These are phyloP conservation scores for Boletellus sp. DNA, from an alignment of 768 basidiomycete species.

Conservation along the genomic window DNA sequence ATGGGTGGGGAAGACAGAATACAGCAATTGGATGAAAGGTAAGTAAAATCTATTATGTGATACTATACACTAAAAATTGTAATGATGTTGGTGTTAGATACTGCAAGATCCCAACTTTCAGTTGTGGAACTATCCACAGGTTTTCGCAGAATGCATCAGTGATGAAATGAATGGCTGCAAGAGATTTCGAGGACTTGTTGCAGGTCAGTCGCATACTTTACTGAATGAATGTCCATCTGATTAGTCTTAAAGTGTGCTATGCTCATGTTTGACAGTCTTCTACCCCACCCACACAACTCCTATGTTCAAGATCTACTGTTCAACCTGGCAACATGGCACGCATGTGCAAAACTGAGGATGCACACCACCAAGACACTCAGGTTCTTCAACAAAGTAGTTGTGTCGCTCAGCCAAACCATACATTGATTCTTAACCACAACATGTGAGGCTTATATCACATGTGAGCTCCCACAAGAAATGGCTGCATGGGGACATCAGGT, in stretches of 20 bases:
- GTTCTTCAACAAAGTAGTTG: slow-evolving; percentile 19
- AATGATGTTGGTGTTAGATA: too few species aligned
- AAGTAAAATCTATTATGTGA: too few species aligned
- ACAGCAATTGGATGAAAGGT: too few species aligned
- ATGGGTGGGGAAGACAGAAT: too few species aligned
- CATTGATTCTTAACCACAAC: slow-evolving; percentile 14
- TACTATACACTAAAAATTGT: too few species aligned
- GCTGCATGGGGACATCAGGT: neutral
- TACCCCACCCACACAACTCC: slow-evolving; percentile 10
- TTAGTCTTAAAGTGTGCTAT: neutral
- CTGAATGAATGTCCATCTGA: neutral
- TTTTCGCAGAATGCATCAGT: neutral
- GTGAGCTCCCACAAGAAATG: neutral
- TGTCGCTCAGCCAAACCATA: slow-evolving; percentile 12
- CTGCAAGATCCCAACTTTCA: too few species aligned
- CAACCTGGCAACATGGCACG: slow-evolving; percentile 33
- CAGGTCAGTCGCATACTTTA: neutral
- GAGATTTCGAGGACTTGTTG: neutral
- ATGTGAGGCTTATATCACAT: neutral
- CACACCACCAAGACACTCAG: slow-evolving; percentile 24
- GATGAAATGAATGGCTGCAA: neutral
- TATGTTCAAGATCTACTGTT: slow-evolving; percentile 26
- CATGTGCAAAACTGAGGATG: slow-evolving; percentile 30
- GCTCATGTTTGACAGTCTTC: neutral
- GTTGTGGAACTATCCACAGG: too few species aligned